Evolutionary conservation across 1,284 basidiomycete species (phyloP), one percentile per base, ranked within the genome.

Genomic region (Stereum hirsutum): DNA sequence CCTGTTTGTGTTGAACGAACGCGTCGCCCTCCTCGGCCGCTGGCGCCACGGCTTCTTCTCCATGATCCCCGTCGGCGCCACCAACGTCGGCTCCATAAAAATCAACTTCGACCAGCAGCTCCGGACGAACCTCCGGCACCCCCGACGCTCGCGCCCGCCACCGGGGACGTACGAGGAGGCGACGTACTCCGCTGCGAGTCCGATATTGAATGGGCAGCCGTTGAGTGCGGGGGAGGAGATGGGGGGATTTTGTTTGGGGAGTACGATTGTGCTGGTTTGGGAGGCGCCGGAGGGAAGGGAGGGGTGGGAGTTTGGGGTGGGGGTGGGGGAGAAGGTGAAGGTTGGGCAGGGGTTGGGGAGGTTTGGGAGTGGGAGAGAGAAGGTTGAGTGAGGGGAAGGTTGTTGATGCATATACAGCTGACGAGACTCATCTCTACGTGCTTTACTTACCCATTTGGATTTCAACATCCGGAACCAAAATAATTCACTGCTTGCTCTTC

Each of bases 61-160:
- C 32, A 98, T 98, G 93, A 81, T 95, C 0, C 95, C 95, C 10
- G 94, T 99, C 23, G 96, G 95, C 7, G 95, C 96, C 2, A 98
- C 95, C 17, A 99, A 99, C 60, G 96, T 99, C 45, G 95, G 95
- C 7, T 91, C 87, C 50, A 99, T 99, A 65, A 84, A 84, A 50
- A 78, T 99, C 62, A 95, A 97, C 63, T 99, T 99, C 64, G 96
- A 99, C 65, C 73, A 84, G 56, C 88, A 77, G 7, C 74, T 95
- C 15, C 81, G 90, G 36, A 95, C 92, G 5, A 95, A 95, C 64
- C 74, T 84, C 31, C 77, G 75, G 44, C 76, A 70, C n/a, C 69
- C 64, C n/a, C n/a, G n/a, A n/a, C n/a, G n/a, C n/a, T n/a, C n/a
- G n/a, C 69, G 70, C 0, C 86, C 89, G 39, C 86, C 86, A 0